Conservation (phyloP, 192 early-diverging fungal genomes). For the Linnemannia zychae region DNA sequence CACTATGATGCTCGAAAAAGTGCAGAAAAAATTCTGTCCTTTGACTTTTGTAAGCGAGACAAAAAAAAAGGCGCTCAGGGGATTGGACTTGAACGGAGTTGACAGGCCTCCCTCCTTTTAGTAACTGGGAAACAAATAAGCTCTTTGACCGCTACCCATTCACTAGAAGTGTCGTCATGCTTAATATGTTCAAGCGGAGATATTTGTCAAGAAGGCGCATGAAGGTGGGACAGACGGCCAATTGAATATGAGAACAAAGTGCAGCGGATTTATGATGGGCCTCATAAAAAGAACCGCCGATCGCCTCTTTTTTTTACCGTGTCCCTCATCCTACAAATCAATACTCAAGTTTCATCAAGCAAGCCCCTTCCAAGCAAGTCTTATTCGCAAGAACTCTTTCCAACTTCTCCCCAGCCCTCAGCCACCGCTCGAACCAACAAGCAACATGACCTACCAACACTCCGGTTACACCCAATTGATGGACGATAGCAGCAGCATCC, state of each 20-base stretch:
- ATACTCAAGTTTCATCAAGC: neutral
- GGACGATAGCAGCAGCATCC: neutral
- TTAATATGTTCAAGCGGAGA: neutral
- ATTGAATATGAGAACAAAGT: neutral
- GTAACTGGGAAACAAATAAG: neutral
- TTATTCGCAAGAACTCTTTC: neutral
- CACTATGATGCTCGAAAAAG: no score
- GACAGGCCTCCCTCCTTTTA: neutral
- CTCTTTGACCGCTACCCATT: neutral
- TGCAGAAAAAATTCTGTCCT: no score
- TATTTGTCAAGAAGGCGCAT: neutral
- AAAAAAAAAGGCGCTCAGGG: neutral
- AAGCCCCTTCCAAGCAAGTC: neutral
- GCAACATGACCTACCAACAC: neutral
- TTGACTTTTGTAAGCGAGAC: no score
- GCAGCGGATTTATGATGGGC: neutral
- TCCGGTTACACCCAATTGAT: neutral
- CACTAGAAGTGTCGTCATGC: neutral
- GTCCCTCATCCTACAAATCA: neutral
- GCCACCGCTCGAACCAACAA: neutral
- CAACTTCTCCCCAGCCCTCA: neutral
- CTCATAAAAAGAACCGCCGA: neutral
- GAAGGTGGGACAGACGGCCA: no score
- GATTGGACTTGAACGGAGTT: constrained; percentile 1
- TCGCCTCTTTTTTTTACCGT: neutral